Percentiles rank a stretch among this genome's conserved stretches.
phyloP scores from a whole-genome alignment of 192 early-diverging fungal species.

The Diversispora eburnea region DNA sequence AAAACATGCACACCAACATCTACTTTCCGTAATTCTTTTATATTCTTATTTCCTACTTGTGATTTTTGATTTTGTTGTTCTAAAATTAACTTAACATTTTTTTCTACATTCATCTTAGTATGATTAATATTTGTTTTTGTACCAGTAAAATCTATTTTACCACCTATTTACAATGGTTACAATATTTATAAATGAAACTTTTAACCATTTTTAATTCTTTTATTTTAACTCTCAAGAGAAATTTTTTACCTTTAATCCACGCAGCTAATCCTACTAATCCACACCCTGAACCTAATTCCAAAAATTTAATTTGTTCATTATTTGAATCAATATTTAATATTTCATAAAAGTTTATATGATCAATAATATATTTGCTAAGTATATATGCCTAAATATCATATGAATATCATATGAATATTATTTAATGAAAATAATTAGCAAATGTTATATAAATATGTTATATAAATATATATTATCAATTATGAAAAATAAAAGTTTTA shows the following conservation, averaged over 20 bases:
- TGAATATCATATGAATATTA: background rate
- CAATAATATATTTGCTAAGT: background rate
- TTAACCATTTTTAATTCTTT: background rate
- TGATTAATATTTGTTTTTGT: background rate
- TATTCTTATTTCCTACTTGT: background rate
- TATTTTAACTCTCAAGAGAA: background rate
- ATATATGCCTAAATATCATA: constrained; percentile 1
- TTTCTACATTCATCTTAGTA: constrained; percentile 1
- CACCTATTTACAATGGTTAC: background rate
- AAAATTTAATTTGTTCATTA: background rate
- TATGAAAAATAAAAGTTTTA: background rate
- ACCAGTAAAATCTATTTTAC: background rate
- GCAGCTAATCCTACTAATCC: background rate
- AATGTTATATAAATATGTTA: background rate
- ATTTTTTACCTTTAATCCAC: background rate
- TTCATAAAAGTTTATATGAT: background rate
- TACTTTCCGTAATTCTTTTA: background rate
- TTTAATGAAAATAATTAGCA: background rate
- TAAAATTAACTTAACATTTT: background rate
- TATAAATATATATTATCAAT: background rate
- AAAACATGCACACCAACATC: background rate
- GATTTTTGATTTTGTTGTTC: background rate
- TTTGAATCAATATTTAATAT: background rate
- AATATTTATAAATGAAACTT: background rate
- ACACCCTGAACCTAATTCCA: constrained; percentile 9